phyloP scores from a whole-genome alignment of 768 basidiomycete genomes.

The Macrolepiota fuliginosa region DNA sequence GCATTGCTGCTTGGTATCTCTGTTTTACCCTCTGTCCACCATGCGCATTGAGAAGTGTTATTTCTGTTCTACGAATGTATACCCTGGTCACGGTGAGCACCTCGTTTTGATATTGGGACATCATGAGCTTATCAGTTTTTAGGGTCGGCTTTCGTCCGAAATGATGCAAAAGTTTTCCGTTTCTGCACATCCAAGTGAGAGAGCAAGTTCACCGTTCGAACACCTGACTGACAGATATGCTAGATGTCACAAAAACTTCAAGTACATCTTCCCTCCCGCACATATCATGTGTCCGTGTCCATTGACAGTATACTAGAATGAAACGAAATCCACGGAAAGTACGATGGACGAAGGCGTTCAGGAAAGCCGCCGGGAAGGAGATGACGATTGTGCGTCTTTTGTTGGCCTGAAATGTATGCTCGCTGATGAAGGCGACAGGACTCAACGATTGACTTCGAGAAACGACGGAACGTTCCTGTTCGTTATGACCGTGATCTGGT shows the following conservation, averaged over 20 bases:
- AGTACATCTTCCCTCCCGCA: constrained; percentile 43
- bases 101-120: neutral
- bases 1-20: neutral
- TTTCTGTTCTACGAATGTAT: constrained; percentile 95
- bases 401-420: neutral
- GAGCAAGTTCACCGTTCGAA: neutral
- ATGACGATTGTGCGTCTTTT: constrained; percentile 88
- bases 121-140: neutral
- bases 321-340: constrained; percentile 99
- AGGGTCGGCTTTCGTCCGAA: constrained; percentile 96
- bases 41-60: constrained; percentile 99
- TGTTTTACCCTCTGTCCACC: neutral
- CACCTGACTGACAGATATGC: neutral
- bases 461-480: constrained; percentile 95
- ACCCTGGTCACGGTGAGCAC: constrained; percentile 86
- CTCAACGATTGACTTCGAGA: constrained; percentile 98
- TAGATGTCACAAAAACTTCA: constrained; percentile 99
- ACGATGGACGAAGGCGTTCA: constrained; percentile 98
- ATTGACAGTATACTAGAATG: constrained; percentile 58
- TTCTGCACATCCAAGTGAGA: constrained; percentile 96
- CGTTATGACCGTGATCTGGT: constrained; percentile 95
- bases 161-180: constrained; percentile 96
- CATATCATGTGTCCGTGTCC: constrained; percentile 7
- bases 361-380: constrained; percentile 98
- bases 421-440: constrained; percentile 51